Conservation (phyloP, 306 rosid species). For the Fagus crenata region DNA sequence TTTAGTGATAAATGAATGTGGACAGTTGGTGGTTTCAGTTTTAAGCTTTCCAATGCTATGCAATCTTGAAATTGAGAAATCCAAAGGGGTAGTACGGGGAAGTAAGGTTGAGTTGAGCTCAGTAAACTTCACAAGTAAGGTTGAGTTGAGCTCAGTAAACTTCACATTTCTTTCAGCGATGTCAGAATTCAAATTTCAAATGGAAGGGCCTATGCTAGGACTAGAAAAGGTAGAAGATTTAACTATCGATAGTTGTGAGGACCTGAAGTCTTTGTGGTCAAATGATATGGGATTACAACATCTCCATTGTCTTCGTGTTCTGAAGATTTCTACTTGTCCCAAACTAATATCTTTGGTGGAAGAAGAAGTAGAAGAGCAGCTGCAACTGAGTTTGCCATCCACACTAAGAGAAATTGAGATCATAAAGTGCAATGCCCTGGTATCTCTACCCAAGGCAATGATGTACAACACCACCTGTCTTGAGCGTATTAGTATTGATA, state of each 20-base stretch:
- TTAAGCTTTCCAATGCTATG: not conserved
- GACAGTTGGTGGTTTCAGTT: not conserved
- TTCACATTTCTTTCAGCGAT: not conserved
- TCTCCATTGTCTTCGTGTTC: not conserved
- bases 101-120: not conserved
- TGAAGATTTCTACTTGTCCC: not conserved
- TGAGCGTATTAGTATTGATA: not conserved
- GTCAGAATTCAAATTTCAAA: not conserved
- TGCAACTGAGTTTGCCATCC: not conserved
- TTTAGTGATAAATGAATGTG: not conserved
- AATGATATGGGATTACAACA: not conserved
- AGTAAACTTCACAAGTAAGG: not conserved
- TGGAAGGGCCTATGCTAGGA: not conserved
- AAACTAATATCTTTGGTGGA: not conserved
- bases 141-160: not conserved
- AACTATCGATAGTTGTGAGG: not conserved
- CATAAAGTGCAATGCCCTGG: not conserved
- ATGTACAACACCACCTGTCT: not conserved
- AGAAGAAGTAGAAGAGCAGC: not conserved
- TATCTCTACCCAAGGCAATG: slow-evolving; percentile 3
- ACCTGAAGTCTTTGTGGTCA: not conserved
- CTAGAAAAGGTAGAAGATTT: not conserved
- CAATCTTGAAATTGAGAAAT: not conserved
- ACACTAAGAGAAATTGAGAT: not conserved
- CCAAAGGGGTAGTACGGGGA: not conserved